These are phyloP conservation scores for Boechera retrofracta DNA, from an alignment of 345 rosid species.

Conservation along the genomic window DNA sequence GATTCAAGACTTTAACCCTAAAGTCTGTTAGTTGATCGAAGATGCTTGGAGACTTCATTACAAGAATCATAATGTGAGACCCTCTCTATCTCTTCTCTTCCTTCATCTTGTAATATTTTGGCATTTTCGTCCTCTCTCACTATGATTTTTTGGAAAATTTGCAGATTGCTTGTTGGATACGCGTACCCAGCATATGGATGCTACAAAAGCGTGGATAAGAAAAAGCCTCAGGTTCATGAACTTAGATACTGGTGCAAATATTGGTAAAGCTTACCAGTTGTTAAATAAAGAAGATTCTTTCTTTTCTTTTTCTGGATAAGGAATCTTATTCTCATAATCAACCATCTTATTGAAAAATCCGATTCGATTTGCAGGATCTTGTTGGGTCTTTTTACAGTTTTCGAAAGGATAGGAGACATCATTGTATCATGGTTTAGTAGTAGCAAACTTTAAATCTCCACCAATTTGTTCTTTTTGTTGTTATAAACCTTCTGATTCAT, in stretches of 20 bases:
- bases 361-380: constrained; percentile 65
- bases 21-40: constrained; percentile 27
- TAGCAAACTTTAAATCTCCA: background rate
- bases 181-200: constrained; percentile 91
- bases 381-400: constrained; percentile 64
- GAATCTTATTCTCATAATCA: constrained; percentile 17
- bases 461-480: background rate
- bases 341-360: background rate
- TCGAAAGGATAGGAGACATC: constrained; percentile 67
- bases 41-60: constrained; percentile 68
- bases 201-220: constrained; percentile 78
- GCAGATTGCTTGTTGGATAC: constrained; percentile 79
- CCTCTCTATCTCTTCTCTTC: background rate
- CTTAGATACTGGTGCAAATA: constrained; percentile 91
- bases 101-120: background rate
- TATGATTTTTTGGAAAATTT: background rate
- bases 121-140: background rate
- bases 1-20: constrained; percentile 29
- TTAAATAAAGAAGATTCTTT: background rate
- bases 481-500: background rate
- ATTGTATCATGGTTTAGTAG: constrained; percentile 63
- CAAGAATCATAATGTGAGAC: constrained; percentile 57
- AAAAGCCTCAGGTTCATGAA: constrained; percentile 62
- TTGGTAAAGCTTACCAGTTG: constrained; percentile 53
- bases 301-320: background rate